Conservation (phyloP, 2,329 filamentous ascomycete species). For the Clonostachys chloroleuca region DNA sequence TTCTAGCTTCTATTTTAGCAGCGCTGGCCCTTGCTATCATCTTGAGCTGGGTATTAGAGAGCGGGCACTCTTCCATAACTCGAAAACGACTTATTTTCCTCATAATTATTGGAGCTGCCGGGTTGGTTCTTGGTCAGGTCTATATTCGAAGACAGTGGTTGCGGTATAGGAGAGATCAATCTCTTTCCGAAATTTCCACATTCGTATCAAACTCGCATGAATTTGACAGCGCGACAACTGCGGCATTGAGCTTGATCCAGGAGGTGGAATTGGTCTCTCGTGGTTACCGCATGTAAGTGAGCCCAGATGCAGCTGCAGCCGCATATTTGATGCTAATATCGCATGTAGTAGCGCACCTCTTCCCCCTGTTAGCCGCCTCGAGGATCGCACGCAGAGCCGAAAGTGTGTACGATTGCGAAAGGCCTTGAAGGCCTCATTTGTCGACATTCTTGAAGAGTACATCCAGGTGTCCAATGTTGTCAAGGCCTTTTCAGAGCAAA, state of each 20-base stretch:
- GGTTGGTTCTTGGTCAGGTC: conserved; percentile 55
- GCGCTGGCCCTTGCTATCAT: conserved; percentile 67
- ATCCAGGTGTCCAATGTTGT: conserved; percentile 65
- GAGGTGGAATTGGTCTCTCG: conserved; percentile 94
- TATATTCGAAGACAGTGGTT: conserved; percentile 79
- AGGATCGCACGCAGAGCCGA: conserved; percentile 74
- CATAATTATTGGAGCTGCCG: conserved; percentile 47
- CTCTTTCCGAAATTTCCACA: conserved; percentile 61
- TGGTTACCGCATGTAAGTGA: conserved; percentile 74
- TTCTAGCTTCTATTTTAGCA: conserved; percentile 39
- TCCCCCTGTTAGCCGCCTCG: conserved; percentile 87
- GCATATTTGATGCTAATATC: conserved; percentile 10
- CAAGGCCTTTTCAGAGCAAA: conserved; percentile 69
- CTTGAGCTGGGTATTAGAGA: conserved; percentile 64
- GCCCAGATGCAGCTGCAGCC: background rate
- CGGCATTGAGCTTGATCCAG: conserved; percentile 78
- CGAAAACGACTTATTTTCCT: conserved; percentile 49
- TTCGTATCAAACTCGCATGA: conserved; percentile 74
- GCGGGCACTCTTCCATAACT: conserved; percentile 44
- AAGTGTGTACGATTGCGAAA: conserved; percentile 78
- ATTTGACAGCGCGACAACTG: conserved; percentile 73
- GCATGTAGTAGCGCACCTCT: conserved; percentile 71
- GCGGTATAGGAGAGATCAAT: conserved; percentile 70
- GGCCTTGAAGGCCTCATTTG: conserved; percentile 66
- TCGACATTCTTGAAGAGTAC: conserved; percentile 66